These are phyloP conservation scores for Fusarium hostae DNA, from an alignment of 2,329 filamentous ascomycete species.

Conservation along the genomic window DNA sequence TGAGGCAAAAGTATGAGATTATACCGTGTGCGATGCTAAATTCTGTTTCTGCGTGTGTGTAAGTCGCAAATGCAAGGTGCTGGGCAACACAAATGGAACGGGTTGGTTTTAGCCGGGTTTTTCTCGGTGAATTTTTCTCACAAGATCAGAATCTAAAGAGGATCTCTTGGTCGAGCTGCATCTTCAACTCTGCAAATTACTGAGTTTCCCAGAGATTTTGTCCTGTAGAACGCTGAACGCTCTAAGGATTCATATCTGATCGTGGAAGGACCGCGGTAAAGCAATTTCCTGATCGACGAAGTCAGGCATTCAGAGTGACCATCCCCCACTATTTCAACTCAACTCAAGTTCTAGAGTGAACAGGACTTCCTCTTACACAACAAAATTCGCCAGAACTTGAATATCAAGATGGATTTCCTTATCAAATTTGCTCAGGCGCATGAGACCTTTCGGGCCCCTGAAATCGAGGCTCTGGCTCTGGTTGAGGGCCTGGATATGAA, in stretches of 20 bases:
- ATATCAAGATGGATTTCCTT: constrained; percentile 75
- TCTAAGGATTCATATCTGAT: background rate
- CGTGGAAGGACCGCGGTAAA: background rate
- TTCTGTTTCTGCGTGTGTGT: background rate
- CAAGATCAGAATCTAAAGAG: constrained; percentile 60
- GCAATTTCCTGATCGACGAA: background rate
- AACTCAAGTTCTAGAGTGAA: constrained; percentile 1
- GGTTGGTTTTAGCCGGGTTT: constrained; percentile 40
- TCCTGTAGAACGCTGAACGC: background rate
- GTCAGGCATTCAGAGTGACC: background rate
- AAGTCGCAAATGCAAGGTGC: constrained; percentile 5
- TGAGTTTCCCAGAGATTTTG: background rate
- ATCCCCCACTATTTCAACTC: constrained; percentile 24
- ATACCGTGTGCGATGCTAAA: background rate
- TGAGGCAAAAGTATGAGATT: background rate
- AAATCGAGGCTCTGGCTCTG: constrained; percentile 82
- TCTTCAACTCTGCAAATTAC: constrained; percentile 7
- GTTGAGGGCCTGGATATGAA: constrained; percentile 74
- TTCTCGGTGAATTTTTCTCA: constrained; percentile 43
- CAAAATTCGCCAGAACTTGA: background rate
- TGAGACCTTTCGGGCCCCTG: constrained; percentile 88
- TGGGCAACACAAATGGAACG: constrained; percentile 2
- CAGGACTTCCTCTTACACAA: constrained; percentile 1
- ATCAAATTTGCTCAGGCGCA: constrained; percentile 91
- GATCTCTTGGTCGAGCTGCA: constrained; percentile 58